These are phyloP conservation scores for Pythium brassicae DNA, from an alignment of 352 stramenopile species.

Conservation along the genomic window DNA sequence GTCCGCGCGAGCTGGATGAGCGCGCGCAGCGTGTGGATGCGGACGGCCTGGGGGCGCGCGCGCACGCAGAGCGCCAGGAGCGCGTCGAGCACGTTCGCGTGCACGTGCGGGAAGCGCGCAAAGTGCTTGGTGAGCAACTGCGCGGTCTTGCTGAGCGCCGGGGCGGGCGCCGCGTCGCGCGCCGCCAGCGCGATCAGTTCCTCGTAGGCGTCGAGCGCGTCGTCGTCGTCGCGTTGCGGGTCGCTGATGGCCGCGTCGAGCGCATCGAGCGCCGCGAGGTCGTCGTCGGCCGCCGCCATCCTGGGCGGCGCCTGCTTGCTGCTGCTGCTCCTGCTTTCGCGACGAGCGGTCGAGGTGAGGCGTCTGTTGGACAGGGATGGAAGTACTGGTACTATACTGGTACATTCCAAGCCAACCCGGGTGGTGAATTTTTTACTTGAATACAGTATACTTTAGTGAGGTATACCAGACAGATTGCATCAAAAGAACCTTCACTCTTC, in stretches of 20 bases:
- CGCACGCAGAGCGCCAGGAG: slow-evolving; percentile 41
- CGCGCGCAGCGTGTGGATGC: slow-evolving; percentile 71
- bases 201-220: slow-evolving; percentile 68
- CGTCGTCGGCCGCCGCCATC: slow-evolving; percentile 26
- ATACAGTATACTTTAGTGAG: too few species aligned
- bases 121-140: slow-evolving; percentile 79
- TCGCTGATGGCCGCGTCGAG: slow-evolving; percentile 65
- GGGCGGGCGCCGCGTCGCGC: slow-evolving; percentile 23
- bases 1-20: slow-evolving; percentile 69
- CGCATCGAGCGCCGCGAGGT: slow-evolving; percentile 56
- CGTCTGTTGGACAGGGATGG: neutral
- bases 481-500: too few species aligned
- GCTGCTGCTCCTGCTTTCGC: neutral
- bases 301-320: too few species aligned
- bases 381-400: too few species aligned
- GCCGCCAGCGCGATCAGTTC: slow-evolving; percentile 58
- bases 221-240: slow-evolving; percentile 63
- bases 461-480: too few species aligned
- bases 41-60: slow-evolving; percentile 47
- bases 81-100: slow-evolving; percentile 67
- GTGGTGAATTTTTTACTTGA: too few species aligned
- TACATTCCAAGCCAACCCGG: too few species aligned
- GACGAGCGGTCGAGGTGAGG: neutral
- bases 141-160: slow-evolving; percentile 61
- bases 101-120: slow-evolving; percentile 70